These are phyloP conservation scores for Thermoascus crustaceus DNA, from an alignment of 2,329 filamentous ascomycete species.

Conservation along the genomic window DNA sequence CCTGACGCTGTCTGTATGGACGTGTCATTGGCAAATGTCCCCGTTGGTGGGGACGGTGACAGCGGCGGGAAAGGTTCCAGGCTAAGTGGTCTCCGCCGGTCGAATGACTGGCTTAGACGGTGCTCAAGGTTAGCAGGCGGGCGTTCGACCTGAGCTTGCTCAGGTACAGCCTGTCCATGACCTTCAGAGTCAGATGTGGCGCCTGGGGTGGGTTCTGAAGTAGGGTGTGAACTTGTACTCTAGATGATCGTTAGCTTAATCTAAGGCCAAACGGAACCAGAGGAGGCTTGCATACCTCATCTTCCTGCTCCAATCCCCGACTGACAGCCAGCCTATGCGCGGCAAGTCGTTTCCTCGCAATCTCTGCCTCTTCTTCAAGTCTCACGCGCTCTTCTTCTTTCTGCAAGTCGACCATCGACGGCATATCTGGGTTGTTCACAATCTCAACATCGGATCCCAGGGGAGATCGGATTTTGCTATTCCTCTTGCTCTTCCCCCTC, in stretches of 20 bases:
- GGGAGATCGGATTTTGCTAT: constrained; percentile 19
- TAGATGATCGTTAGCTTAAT: constrained; percentile 9
- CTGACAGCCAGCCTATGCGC: constrained; percentile 48
- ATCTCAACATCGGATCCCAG: constrained; percentile 18
- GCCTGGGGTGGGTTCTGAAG: not conserved
- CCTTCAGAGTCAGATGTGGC: not conserved
- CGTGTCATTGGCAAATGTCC: constrained; percentile 2
- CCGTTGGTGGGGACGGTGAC: constrained; percentile 13
- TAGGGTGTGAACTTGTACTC: not conserved
- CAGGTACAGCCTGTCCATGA: not conserved
- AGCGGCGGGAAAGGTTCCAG: constrained; percentile 29
- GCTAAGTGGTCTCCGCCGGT: constrained; percentile 14
- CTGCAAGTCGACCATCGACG: constrained; percentile 48
- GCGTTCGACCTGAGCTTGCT: not conserved
- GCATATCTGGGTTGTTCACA: constrained; percentile 27
- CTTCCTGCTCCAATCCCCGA: constrained; percentile 39
- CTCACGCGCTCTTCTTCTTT: constrained; percentile 49
- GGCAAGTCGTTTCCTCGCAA: constrained; percentile 46
- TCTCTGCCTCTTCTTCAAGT: constrained; percentile 48
- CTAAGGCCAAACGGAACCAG: not conserved
- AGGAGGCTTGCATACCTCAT: constrained; percentile 19
- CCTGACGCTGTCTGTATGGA: not conserved
- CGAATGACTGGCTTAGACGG: constrained; percentile 9
- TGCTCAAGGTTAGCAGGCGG: constrained; percentile 6
- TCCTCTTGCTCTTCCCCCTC: constrained; percentile 25